These are phyloP conservation scores for Mycena rebaudengoi DNA, from an alignment of 768 basidiomycete species.

Conservation along the genomic window DNA sequence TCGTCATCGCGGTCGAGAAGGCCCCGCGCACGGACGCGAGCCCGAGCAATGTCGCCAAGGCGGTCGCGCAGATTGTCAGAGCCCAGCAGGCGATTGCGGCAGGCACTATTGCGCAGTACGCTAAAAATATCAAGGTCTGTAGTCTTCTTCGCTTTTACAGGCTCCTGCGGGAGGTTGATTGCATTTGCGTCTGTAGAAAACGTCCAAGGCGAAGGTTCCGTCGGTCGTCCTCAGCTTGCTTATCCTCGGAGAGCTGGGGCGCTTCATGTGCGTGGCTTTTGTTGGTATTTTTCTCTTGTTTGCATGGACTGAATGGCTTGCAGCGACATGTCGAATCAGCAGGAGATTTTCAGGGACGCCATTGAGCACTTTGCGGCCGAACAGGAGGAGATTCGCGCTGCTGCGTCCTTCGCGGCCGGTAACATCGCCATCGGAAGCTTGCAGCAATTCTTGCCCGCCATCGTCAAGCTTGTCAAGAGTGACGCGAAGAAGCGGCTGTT, in stretches of 20 bases:
- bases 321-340: constrained; percentile 88
- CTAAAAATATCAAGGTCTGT: constrained; percentile 79
- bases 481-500: constrained; percentile 84
- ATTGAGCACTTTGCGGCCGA: constrained; percentile 80
- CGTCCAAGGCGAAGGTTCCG: constrained; percentile 70
- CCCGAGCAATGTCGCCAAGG: constrained; percentile 81
- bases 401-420: constrained; percentile 95
- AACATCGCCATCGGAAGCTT: constrained; percentile 97
- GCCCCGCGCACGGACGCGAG: constrained; percentile 65
- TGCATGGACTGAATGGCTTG: neutral
- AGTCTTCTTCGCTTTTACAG: neutral
- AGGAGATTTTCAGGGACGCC: constrained; percentile 78
- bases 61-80: constrained; percentile 83
- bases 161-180: neutral
- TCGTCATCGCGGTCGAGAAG: constrained; percentile 74
- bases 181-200: constrained; percentile 40
- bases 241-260: constrained; percentile 92
- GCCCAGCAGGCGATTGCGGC: constrained; percentile 77
- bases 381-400: constrained; percentile 87
- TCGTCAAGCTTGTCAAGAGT: constrained; percentile 79
- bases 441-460: constrained; percentile 83
- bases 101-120: constrained; percentile 86
- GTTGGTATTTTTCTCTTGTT: constrained; percentile 8
- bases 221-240: constrained; percentile 85
- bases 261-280: constrained; percentile 72